phyloP scores from a whole-genome alignment of 257 asterid species.

The Agastache rugosa region DNA sequence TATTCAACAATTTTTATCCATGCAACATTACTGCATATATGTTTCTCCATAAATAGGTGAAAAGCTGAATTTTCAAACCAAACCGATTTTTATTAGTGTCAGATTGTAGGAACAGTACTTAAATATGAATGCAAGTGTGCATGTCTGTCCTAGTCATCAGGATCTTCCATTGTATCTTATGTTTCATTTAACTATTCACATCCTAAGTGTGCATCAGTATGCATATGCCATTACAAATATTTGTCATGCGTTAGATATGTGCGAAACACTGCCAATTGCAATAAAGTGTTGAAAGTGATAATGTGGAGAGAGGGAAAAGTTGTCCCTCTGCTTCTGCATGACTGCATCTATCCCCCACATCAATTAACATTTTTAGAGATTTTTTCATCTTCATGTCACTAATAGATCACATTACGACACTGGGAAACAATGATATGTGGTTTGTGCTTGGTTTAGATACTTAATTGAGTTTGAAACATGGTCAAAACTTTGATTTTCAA shows the following conservation, averaged over 20 bases:
- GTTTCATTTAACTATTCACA: neutral
- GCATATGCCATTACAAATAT: conserved; percentile 1
- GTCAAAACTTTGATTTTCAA: neutral
- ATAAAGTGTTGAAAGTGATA: neutral
- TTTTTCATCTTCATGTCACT: neutral
- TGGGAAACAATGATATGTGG: neutral
- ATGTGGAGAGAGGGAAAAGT: neutral
- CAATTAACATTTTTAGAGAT: neutral
- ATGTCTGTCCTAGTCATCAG: neutral
- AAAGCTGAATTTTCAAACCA: conserved; percentile 7
- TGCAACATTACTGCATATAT: conserved; percentile 17
- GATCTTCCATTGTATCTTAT: neutral
- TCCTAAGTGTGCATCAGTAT: neutral
- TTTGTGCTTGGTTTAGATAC: conserved; percentile 9
- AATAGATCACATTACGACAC: neutral
- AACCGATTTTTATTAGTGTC: neutral
- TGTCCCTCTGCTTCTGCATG: conserved; percentile 1
- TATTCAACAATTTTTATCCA: conserved; percentile 6
- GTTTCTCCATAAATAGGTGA: conserved; percentile 4
- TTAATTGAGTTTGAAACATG: conserved; percentile 8
- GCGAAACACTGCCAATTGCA: conserved; percentile 10
- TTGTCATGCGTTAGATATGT: neutral
- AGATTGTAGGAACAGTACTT: neutral
- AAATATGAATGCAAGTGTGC: neutral
- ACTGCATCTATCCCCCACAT: neutral